These are phyloP conservation scores for Alternaria alternata DNA, from an alignment of 2,329 filamentous ascomycete species.

Conservation along the genomic window DNA sequence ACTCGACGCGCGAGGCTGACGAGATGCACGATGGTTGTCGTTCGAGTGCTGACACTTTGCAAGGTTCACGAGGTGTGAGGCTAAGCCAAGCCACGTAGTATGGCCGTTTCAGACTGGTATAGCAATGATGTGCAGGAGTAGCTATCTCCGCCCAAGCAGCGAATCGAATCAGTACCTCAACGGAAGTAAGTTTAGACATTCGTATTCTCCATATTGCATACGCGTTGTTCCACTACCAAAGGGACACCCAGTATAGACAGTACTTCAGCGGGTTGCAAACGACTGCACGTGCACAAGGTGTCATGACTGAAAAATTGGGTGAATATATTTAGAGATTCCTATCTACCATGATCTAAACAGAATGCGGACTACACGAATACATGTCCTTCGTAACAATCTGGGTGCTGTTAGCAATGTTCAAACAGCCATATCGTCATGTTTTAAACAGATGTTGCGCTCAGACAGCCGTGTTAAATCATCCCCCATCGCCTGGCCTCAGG, in stretches of 20 bases:
- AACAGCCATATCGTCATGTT: conserved; percentile 6
- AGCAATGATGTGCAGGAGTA: conserved; percentile 34
- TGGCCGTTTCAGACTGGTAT: conserved; percentile 36
- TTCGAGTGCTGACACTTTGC: conserved; percentile 30
- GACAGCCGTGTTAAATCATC: conserved; percentile 76
- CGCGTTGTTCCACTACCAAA: neutral
- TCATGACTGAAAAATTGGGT: neutral
- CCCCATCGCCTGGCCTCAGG: conserved; percentile 65
- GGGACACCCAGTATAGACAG: neutral
- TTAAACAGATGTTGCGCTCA: conserved; percentile 54
- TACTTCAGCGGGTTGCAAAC: neutral
- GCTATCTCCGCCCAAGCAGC: conserved; percentile 16
- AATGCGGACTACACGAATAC: neutral
- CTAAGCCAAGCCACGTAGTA: conserved; percentile 35
- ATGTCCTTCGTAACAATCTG: neutral
- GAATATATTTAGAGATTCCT: neutral
- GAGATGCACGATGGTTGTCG: conserved; percentile 17
- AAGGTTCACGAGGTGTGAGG: conserved; percentile 20
- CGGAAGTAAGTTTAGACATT: neutral
- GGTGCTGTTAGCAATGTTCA: conserved; percentile 22
- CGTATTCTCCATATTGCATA: neutral
- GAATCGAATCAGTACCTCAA: conserved; percentile 4
- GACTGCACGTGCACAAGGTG: no score
- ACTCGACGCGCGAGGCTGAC: conserved; percentile 28
- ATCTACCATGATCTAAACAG: neutral